A percentile compares a stretch with the other conserved stretches of the same genome.
Conservation (phyloP, 441 rosid genomes). For the Euphorbia schlechtendalii region DNA sequence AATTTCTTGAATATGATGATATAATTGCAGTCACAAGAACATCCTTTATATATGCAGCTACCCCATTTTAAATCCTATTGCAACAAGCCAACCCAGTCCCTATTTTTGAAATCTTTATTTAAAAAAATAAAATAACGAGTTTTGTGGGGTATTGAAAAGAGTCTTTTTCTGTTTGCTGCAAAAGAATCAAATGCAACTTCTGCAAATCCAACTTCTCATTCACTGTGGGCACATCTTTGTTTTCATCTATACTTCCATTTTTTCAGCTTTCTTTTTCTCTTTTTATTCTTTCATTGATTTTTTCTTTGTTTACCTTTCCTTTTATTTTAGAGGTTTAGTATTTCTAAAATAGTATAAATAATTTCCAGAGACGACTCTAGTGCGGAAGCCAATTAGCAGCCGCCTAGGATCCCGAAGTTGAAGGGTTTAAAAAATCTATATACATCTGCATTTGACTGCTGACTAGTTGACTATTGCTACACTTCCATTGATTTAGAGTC, state of each 20-base stretch:
- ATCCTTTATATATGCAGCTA: conserved; percentile 5
- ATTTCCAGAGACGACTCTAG: too few relatives aligned
- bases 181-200: conserved; percentile 29
- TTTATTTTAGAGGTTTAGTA: neutral
- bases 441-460: too few relatives aligned
- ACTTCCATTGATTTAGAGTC: too few relatives aligned
- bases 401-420: too few relatives aligned
- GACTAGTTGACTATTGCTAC: too few relatives aligned
- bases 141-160: neutral
- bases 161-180: conserved; percentile 16
- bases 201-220: conserved; percentile 24
- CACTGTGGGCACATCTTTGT: conserved; percentile 28
- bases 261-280: conserved; percentile 6
- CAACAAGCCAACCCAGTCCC: neutral
- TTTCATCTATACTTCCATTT: conserved; percentile 6
- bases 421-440: too few relatives aligned
- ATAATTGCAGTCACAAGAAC: conserved; percentile 27
- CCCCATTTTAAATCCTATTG: neutral
- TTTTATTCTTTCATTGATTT: neutral
- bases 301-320: neutral
- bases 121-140: too few relatives aligned
- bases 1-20: too few relatives aligned
- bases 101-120: too few relatives aligned
- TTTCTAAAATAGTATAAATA: too few relatives aligned
- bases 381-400: too few relatives aligned